Evolutionary conservation across 1,284 basidiomycete genomes (phyloP), one percentile per base, ranked within the genome.

Genomic region (Cryptococcus floricola): DNA sequence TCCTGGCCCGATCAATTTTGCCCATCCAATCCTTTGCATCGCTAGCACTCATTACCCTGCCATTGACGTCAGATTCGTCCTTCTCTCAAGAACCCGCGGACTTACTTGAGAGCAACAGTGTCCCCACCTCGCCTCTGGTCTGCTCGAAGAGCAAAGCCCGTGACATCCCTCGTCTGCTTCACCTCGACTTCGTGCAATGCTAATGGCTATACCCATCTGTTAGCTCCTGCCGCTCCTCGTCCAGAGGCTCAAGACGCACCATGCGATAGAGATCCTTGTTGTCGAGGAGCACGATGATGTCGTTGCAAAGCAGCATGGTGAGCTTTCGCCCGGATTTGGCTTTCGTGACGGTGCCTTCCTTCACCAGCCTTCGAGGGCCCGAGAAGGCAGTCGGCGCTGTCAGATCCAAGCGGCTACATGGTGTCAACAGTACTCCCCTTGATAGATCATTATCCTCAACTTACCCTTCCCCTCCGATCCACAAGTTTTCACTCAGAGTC

Each of bases 331-430:
- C 87, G 58, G 88, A 90, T 78, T 91, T 94, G 10, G 87, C 81
- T 72, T 98, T 97, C 61, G 80, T 74, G 8, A 97, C 74, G 4
- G 81, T 56, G 0, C 91, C 92, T 70, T 97, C 89, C 61, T 86
- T 88, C 44, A 97, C 52, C 13, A 98, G 80, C 60, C 79, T 82
- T 23, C 94, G 81, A 9, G 81, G 77, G 1, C 89, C 91, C 80
- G 90, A 85, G 64, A 84, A 82, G 1, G 87, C 83, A 9, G 92
- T 96, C 0, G 89, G 87, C 3, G 87, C 89, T 0, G 91, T 94
- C n/a, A 97, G 79, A 71, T 97, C 91, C 28, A 96, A 82, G 14
- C 87, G 85, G 1, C 89, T 90, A 53, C 3, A 39, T 25, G 39
- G 54, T 54, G 6, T 12, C 5, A 25, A 13, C 27, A 48, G 37